Conservation (phyloP, 805 yeast genomes). For the Saccharomyces cerevisiae region DNA sequence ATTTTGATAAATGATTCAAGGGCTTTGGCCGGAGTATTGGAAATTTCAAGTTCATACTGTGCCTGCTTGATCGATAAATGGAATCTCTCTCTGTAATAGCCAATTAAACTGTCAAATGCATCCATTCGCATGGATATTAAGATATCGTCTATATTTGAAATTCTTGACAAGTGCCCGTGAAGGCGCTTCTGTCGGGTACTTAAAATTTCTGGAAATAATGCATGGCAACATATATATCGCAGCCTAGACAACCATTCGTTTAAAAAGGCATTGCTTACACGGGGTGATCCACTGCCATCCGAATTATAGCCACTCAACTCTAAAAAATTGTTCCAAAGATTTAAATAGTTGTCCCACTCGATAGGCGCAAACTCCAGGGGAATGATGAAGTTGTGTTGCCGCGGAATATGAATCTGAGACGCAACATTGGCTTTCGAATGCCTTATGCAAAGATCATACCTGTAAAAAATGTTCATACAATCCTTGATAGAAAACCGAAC, state of each 20-base stretch:
- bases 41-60: conserved; percentile 49
- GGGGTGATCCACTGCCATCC: conserved; percentile 43
- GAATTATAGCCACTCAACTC: conserved; percentile 43
- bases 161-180: conserved; percentile 2
- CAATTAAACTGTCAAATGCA: conserved; percentile 42
- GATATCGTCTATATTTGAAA: conserved; percentile 50
- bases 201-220: conserved; percentile 33
- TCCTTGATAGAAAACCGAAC: conserved; percentile 30
- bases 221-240: conserved; percentile 79
- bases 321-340: conserved; percentile 52
- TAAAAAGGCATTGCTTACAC: conserved; percentile 47
- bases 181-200: conserved; percentile 1
- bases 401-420: conserved; percentile 68
- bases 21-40: conserved; percentile 27
- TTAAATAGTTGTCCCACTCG: conserved; percentile 77
- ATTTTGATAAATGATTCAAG: not conserved
- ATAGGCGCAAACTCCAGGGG: conserved; percentile 71
- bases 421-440: conserved; percentile 83
- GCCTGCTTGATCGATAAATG: conserved; percentile 51
- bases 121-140: conserved; percentile 54
- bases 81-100: conserved; percentile 42
- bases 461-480: conserved; percentile 44
- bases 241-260: conserved; percentile 60
- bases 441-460: conserved; percentile 46
- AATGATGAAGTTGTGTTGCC: conserved; percentile 62